These are phyloP conservation scores for Anisogramma anomala DNA, from an alignment of 2,329 filamentous ascomycete species.

Conservation along the genomic window DNA sequence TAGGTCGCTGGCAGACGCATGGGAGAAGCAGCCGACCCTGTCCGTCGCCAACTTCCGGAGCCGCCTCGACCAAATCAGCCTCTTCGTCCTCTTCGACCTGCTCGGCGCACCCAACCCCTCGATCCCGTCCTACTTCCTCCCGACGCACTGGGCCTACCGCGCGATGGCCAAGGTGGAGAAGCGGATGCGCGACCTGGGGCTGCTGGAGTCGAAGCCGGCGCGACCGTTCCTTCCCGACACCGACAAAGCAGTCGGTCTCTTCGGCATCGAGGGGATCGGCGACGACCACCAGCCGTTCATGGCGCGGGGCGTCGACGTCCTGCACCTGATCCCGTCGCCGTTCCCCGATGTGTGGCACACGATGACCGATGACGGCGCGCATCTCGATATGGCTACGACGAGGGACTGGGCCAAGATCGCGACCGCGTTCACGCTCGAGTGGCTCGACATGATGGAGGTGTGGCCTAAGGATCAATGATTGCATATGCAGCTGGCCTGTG, in stretches of 20 bases:
- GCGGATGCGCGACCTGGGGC: conserved; percentile 42
- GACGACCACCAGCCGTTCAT: conserved; percentile 95
- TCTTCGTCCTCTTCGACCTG: conserved; percentile 47
- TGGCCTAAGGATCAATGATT: conserved; percentile 9
- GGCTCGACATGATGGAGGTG: conserved; percentile 59
- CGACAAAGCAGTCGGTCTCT: conserved; percentile 37
- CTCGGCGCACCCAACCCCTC: conserved; percentile 46
- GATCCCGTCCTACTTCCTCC: conserved; percentile 52
- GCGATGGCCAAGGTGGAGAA: conserved; percentile 45
- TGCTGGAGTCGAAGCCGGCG: conserved; percentile 37
- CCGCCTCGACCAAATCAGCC: conserved; percentile 64
- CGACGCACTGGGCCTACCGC: conserved; percentile 60
- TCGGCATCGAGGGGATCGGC: conserved; percentile 45
- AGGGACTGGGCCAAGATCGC: conserved; percentile 82
- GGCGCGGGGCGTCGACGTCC: conserved; percentile 68
- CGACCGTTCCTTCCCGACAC: conserved; percentile 54
- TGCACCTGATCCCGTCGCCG: conserved; percentile 77
- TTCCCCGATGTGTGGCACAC: conserved; percentile 85
- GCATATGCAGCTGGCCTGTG: too few relatives aligned
- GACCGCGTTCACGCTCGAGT: conserved; percentile 77
- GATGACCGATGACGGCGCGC: conserved; percentile 68
- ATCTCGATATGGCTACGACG: conserved; percentile 68
- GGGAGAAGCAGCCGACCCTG: conserved; percentile 61
- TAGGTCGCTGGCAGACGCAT: conserved; percentile 63
- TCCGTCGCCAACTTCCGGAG: conserved; percentile 64